Evolutionary conservation across 768 basidiomycete species (phyloP).

Genomic region (Agaricus bisporus): DNA sequence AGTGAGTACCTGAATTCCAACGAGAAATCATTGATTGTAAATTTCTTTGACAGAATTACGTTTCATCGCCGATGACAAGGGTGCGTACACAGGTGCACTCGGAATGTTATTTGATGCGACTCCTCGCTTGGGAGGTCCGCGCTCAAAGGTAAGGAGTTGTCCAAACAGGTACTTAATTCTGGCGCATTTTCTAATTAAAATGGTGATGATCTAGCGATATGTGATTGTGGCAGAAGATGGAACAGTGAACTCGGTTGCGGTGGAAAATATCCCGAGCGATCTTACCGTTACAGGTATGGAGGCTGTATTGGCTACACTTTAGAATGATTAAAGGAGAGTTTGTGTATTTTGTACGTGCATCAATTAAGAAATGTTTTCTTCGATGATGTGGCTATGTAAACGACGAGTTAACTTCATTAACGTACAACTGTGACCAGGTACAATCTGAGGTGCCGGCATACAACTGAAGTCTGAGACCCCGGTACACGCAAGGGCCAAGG

Average conservation of each 20-base stretch:
- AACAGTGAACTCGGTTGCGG: constrained; percentile 46
- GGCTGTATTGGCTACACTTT: constrained; percentile 31
- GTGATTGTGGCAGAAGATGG: constrained; percentile 53
- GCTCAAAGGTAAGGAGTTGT: constrained; percentile 48
- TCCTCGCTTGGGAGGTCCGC: constrained; percentile 55
- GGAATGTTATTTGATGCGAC: constrained; percentile 63
- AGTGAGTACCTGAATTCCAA: constrained; percentile 28
- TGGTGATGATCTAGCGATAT: constrained; percentile 35
- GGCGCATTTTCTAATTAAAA: background rate
- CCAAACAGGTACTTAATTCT: too few relatives aligned
- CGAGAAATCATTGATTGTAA: background rate
- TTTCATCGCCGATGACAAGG: constrained; percentile 69
- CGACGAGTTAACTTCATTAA: too few relatives aligned
- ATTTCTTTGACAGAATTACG: constrained; percentile 33
- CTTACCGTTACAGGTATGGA: constrained; percentile 50
- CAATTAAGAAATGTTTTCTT: too few relatives aligned
- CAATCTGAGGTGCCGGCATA: too few relatives aligned
- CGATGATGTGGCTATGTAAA: too few relatives aligned
- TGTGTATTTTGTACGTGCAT: background rate
- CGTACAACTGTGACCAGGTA: too few relatives aligned
- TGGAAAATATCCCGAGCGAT: constrained; percentile 42
- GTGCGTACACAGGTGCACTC: constrained; percentile 42
- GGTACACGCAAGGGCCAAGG: too few relatives aligned
- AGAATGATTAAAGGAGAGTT: background rate
- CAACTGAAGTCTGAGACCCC: too few relatives aligned